These are phyloP conservation scores for Quercus lobata DNA, from an alignment of 331 rosid species.

Conservation along the genomic window DNA sequence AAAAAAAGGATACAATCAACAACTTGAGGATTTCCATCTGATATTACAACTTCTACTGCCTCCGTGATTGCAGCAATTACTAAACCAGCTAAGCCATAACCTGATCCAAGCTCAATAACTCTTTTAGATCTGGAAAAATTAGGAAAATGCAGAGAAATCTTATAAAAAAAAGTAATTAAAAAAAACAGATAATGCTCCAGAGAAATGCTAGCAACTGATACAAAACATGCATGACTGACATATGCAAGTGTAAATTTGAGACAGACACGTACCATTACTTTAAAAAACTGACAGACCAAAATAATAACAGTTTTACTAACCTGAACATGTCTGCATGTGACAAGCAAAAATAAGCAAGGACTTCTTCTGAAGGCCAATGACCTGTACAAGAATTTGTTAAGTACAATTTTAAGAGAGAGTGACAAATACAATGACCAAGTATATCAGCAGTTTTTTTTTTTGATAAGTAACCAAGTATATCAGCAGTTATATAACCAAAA, in stretches of 20 bases:
- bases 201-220: slow-evolving; percentile 13
- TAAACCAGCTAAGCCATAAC: slow-evolving; percentile 90
- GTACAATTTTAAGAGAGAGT: background rate
- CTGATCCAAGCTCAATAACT: slow-evolving; percentile 94
- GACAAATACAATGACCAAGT: background rate
- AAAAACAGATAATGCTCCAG: background rate
- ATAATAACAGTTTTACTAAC: slow-evolving; percentile 25
- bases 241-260: background rate
- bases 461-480: background rate
- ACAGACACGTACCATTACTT: background rate
- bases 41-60: slow-evolving; percentile 77
- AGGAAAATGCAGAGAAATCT: slow-evolving; percentile 8
- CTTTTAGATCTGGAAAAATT: slow-evolving; percentile 61
- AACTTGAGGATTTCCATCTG: slow-evolving; percentile 93
- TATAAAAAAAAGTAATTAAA: background rate
- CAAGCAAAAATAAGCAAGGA: slow-evolving; percentile 83
- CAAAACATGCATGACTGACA: background rate
- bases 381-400: slow-evolving; percentile 45
- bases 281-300: background rate
- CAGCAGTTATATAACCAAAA: background rate
- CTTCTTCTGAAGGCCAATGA: slow-evolving; percentile 98
- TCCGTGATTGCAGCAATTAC: slow-evolving; percentile 75
- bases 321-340: slow-evolving; percentile 61
- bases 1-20: slow-evolving; percentile 80
- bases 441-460: background rate